A percentile compares a stretch with the other conserved stretches of the same genome.
phyloP scores from a whole-genome alignment of 2,329 filamentous ascomycete genomes.

The Hymenotorrendiella dingleyae region DNA sequence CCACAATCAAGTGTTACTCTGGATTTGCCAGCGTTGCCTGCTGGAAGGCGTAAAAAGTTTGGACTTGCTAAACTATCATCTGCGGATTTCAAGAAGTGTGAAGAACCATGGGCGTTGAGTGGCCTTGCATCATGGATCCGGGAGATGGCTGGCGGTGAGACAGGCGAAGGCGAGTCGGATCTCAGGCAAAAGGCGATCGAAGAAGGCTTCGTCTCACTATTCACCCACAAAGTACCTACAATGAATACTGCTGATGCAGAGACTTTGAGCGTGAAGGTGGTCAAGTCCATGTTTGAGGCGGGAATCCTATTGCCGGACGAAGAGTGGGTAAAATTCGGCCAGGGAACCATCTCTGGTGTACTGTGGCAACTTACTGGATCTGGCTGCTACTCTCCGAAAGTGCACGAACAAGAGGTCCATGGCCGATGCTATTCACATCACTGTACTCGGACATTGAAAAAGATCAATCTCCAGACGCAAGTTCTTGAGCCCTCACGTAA shows the following conservation, averaged over 20 bases:
- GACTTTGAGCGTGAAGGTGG: constrained; percentile 69
- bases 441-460: constrained; percentile 90
- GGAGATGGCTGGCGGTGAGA: constrained; percentile 57
- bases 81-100: constrained; percentile 76
- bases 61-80: constrained; percentile 76
- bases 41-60: constrained; percentile 75
- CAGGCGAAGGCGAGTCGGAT: constrained; percentile 74
- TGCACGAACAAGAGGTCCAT: constrained; percentile 60
- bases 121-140: constrained; percentile 82
- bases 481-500: constrained; percentile 62
- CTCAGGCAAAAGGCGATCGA: constrained; percentile 78
- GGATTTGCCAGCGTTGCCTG: constrained; percentile 79
- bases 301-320: constrained; percentile 80
- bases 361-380: constrained; percentile 87
- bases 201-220: constrained; percentile 81
- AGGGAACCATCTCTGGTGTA: constrained; percentile 76
- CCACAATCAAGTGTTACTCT: constrained; percentile 54
- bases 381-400: constrained; percentile 81
- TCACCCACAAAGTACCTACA: constrained; percentile 90
- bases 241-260: constrained; percentile 99
- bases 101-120: constrained; percentile 89
- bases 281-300: constrained; percentile 72
- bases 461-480: constrained; percentile 78
- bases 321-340: constrained; percentile 94
- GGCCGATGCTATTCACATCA: constrained; percentile 90